Conservation (phyloP, 2,329 filamentous ascomycete genomes). For the Fusarium tjaetaba region DNA sequence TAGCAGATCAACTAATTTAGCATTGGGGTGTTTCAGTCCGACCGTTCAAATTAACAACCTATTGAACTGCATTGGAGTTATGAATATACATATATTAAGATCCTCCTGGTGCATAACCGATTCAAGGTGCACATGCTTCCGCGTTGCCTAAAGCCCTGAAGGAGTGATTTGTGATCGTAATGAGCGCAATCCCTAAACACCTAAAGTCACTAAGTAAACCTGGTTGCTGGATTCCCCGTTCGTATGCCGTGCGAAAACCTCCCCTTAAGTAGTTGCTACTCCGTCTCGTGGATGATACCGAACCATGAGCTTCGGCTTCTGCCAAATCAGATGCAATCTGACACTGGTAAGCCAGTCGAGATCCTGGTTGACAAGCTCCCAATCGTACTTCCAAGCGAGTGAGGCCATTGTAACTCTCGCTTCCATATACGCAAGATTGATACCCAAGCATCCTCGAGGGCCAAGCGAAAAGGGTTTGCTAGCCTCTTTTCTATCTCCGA, state of each 20-base stretch:
- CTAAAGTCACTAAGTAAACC: too few relatives aligned
- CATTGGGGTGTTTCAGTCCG: background rate
- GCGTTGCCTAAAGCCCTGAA: background rate
- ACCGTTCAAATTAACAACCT: background rate
- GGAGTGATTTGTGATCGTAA: background rate
- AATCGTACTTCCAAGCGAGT: background rate
- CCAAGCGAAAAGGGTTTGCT: slow-evolving; percentile 6
- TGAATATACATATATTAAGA: background rate
- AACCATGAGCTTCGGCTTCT: background rate
- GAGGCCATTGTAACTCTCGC: background rate
- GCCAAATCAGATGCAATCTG: background rate
- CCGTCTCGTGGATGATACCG: background rate
- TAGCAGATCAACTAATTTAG: background rate
- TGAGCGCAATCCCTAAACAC: background rate
- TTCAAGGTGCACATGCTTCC: background rate
- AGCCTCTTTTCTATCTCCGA: slow-evolving; percentile 3
- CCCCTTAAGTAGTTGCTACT: background rate
- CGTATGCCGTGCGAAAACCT: background rate
- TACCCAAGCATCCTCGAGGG: background rate
- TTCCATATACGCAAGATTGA: slow-evolving; percentile 16
- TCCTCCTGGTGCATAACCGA: background rate
- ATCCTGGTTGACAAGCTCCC: slow-evolving; percentile 1
- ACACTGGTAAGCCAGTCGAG: background rate
- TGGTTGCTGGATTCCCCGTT: rapidly evolving
- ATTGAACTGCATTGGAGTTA: background rate